Evolutionary conservation across 164 flowering plant genomes (phyloP), one percentile per base, ranked within the genome.

Genomic region (Piper betle): DNA sequence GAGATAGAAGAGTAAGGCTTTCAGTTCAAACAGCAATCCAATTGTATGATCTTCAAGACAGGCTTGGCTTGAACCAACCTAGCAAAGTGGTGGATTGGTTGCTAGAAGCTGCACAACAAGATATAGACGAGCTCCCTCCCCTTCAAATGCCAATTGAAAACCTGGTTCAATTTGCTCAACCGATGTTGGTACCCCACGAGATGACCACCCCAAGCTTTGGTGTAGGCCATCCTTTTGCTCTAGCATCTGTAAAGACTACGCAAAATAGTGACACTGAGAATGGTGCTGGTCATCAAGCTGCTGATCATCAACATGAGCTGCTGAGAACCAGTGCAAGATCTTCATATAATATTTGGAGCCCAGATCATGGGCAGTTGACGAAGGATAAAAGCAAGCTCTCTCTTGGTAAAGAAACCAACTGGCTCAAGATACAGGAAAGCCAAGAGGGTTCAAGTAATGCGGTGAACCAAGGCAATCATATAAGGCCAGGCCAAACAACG

Each of bases 71-170:
- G 1, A 82, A 80, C 63, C 96, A 86, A 66, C 93, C 96, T 0
- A 84, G 91, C 77, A 88, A 88, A 69, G 96, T 80, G 17, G 88
- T 88, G 19, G 96, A 88, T 64, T 88, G 96, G 96, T 67, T 88
- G 64, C 87, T 88, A 11, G 66, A 81, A 46, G 88, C 77, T 15
- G 84, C 91, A 18, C 82, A 84, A 66, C 53, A 81, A 37, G 88
- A 78, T 33, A 88, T 88, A 25, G 87, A 84, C 66, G 80, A 82
- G 54, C 82, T 88, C 19, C 93, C 96, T 58, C 91, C 91, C 0
- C 82, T 88, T 2, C 91, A 82, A 58, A 71, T 81, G 37, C 82
- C 75, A 19, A 77, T 75, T 5, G 80, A 72, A 25, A 64, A 43
- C 61, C 72, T 77, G 25, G 53, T 58, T 65, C 78, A 73, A 15